Base-by-base conservation (phyloP, 352 stramenopile species). In the Elongisporangium undulatum region DNA sequence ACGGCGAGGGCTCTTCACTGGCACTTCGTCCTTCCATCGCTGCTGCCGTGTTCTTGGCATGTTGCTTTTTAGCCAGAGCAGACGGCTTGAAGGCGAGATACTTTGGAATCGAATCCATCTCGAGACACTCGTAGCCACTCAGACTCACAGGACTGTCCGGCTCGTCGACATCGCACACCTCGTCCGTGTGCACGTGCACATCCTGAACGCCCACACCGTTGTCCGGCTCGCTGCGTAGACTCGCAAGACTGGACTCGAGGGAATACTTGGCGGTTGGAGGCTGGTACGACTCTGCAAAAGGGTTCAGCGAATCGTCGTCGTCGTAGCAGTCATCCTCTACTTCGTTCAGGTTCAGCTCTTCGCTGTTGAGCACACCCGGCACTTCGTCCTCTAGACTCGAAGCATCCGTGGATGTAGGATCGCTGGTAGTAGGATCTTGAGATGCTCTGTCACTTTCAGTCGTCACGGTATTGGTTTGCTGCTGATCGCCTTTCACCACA, bases 271-370 rank as follows among this genome's bases (percentile, higher is more conserved):
- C 56, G 3, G 67, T 51, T 24, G 73, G 70, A 24, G 70, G 63
- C 55, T 79, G 67, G 60, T 84, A 89, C 19, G 73, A 74, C 23
- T 56, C 26, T 9, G 79, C 67, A 49, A 94, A 94, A 29, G 84
- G 84, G 49, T 94, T 94, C 58, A 89, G 71, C 0, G 56, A 64
- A 26, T 92, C 84, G 26, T 92, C 74, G 58, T 93, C 81, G 1
- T 68, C 66, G 16, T 67, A 19, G 45, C 6, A 7, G 19, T 52
- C 9, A 26, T 20, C 16, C 13, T 12, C 29, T 65, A 53, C 51
- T 61, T 61, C 20, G n/a, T n/a, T n/a, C n/a, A n/a, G n/a, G 12
- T 41, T 41, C 4, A 41, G 29, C 29, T 41, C 29, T 41, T 41
- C 29, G 29, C 8, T 13, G 29, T 41, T 41, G 29, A 41, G 29